Percentiles rank a stretch among this genome's conserved stretches.
phyloP scores from a whole-genome alignment of 2,329 filamentous ascomycete species.

The Clarireedia monteithiana region DNA sequence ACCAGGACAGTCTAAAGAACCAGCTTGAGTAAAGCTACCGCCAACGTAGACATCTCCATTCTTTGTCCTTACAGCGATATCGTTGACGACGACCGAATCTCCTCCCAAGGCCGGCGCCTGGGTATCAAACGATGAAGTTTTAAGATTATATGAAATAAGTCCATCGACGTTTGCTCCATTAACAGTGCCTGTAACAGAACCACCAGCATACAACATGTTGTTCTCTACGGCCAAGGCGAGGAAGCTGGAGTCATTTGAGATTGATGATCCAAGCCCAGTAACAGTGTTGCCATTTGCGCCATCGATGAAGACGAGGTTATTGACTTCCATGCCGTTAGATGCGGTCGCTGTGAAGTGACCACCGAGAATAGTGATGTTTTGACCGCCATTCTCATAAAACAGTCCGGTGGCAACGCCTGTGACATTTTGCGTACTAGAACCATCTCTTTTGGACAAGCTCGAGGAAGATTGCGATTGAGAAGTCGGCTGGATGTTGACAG shows the following conservation, averaged over 20 bases:
- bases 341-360: constrained; percentile 74
- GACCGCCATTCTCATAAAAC: constrained; percentile 62
- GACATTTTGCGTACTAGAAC: constrained; percentile 35
- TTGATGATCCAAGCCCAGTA: constrained; percentile 58
- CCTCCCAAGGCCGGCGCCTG: constrained; percentile 75
- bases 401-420: constrained; percentile 69
- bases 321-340: constrained; percentile 60
- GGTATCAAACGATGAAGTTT: constrained; percentile 50
- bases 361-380: constrained; percentile 80
- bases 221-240: constrained; percentile 59
- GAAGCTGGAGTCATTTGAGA: constrained; percentile 69
- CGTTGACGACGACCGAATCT: constrained; percentile 61
- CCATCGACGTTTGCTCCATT: constrained; percentile 58
- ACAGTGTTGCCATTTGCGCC: constrained; percentile 59
- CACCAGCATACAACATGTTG: constrained; percentile 73
- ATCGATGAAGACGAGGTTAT: constrained; percentile 80
- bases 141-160: constrained; percentile 72
- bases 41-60: constrained; percentile 75
- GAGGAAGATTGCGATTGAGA: constrained; percentile 31
- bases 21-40: constrained; percentile 76
- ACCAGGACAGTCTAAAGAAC: constrained; percentile 71
- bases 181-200: constrained; percentile 65
- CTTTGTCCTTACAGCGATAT: constrained; percentile 65
- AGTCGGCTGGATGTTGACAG: constrained; percentile 44
- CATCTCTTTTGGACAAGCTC: constrained; percentile 39